Base-by-base conservation (phyloP, 129 eudicot genomes). In the Heracleum sosnowskyi region DNA sequence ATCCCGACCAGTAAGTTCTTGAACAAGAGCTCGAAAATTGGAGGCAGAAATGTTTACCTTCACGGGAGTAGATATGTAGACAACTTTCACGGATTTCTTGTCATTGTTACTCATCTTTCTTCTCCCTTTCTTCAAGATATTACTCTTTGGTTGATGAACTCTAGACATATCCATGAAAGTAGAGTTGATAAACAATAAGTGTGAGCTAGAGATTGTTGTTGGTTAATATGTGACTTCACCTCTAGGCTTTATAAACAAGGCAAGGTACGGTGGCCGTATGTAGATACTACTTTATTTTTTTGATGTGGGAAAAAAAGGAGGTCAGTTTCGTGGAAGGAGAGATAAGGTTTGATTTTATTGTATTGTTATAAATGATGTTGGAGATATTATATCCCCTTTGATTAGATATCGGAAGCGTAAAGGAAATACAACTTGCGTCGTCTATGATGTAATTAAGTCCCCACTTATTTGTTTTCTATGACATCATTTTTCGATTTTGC, bases 21-120 rank as follows among this genome's bases (percentile, higher is more conserved):
- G 97, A 16, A 92, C 97, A 18, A 90, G 83, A 2, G 89, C 79
- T 66, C 97, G 82, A 40, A 92, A 92, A 16, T 76, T 82, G 0
- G 91, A 85, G 13, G 88, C 96, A 33, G 90, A 85, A 7, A 91
- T 90, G 84, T 83, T 92, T 15, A 92, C 91, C 88, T 89, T 92
- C 89, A 92, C 79, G 0, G 97, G 97, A 78, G 86, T 89, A 4
- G 97, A 92, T 55, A 92, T 92, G 80, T 92, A 85, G 31, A 92
- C 97, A 45, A 92, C 97, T 81, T 90, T 92, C 34, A 91, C 85
- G 17, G 77, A 69, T 55, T 82, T 83, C 10, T 62, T 73, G 69
- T 42, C 70, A 74, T 75, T 84, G 80, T 37, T 76, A 28, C 3
- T 71, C 26, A 28, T 15, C 49, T 73, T 79, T 75, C 80, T 77